A percentile compares a stretch with the other conserved stretches of the same genome.
These are phyloP conservation scores for Lentinula lateritia DNA, from an alignment of 768 basidiomycete species.

Conservation along the genomic window DNA sequence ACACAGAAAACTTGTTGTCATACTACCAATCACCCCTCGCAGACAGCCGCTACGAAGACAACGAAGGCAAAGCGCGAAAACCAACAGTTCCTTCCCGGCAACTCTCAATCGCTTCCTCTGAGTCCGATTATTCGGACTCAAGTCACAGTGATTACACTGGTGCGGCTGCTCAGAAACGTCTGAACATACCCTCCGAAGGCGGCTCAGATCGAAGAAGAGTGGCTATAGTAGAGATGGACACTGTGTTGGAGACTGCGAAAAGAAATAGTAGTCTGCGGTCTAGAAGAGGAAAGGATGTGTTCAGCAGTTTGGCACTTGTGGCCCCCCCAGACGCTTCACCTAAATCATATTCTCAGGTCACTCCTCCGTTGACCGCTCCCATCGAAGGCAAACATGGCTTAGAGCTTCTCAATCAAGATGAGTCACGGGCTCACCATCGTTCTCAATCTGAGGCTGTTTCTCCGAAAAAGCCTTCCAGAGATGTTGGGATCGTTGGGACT, in stretches of 20 bases:
- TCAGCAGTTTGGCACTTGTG: slow-evolving; percentile 55
- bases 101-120: slow-evolving; percentile 31
- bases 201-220: slow-evolving; percentile 60
- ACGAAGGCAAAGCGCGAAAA: slow-evolving; percentile 14
- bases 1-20: slow-evolving; percentile 41
- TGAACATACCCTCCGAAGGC: slow-evolving; percentile 52
- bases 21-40: slow-evolving; percentile 56
- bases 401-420: slow-evolving; percentile 1
- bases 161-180: slow-evolving; percentile 31
- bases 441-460: slow-evolving; percentile 43
- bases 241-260: neutral
- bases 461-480: slow-evolving; percentile 25
- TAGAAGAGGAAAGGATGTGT: neutral
- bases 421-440: slow-evolving; percentile 30
- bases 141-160: slow-evolving; percentile 16
- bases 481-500: slow-evolving; percentile 48
- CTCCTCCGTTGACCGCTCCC: slow-evolving; percentile 48
- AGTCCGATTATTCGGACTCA: slow-evolving; percentile 48
- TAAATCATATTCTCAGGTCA: slow-evolving; percentile 44
- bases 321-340: slow-evolving; percentile 68
- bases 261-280: neutral
- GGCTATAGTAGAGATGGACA: slow-evolving; percentile 55
- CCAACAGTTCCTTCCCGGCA: slow-evolving; percentile 15
- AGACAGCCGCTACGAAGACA: slow-evolving; percentile 20
- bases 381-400: slow-evolving; percentile 14